Percentiles rank a stretch among this genome's conserved stretches.
These are phyloP conservation scores for Coemansia javaensis DNA, from an alignment of 192 early-diverging fungal genomes.

Conservation along the genomic window DNA sequence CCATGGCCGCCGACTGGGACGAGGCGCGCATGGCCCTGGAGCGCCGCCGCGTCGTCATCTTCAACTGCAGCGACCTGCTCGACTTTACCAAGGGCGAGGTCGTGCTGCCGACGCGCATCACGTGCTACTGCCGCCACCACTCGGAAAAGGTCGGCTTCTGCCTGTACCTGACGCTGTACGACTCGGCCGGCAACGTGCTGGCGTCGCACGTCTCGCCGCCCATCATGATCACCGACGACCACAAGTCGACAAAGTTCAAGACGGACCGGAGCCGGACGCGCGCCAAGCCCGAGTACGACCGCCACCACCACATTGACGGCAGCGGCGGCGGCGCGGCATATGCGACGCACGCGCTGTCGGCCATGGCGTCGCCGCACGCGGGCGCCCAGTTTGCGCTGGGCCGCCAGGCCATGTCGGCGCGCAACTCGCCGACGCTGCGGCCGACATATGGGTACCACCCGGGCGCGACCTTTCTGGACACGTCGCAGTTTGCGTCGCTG, in stretches of 20 bases:
- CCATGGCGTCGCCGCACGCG: constrained; percentile 15
- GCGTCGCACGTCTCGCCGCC: constrained; percentile 82
- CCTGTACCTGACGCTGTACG: constrained; percentile 74
- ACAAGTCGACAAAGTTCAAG: constrained; percentile 80
- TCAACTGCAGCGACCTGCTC: constrained; percentile 81
- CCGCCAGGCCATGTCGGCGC: constrained; percentile 42
- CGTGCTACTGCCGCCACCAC: constrained; percentile 96
- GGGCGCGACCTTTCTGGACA: constrained; percentile 22
- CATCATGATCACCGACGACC: constrained; percentile 97
- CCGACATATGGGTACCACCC: constrained; percentile 19
- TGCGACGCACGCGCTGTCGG: constrained; percentile 41
- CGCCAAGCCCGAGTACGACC: constrained; percentile 53
- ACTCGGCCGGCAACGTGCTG: constrained; percentile 59
- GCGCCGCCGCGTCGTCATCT: constrained; percentile 75
- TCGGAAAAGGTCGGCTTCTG: constrained; percentile 91
- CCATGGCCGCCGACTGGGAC: constrained; percentile 58
- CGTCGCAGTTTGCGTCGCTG: constrained; percentile 49
- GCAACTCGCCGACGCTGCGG: constrained; percentile 43
- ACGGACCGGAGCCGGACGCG: constrained; percentile 48
- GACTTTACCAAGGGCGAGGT: constrained; percentile 87
- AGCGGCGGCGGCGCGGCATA: constrained; percentile 31
- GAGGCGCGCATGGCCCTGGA: constrained; percentile 68
- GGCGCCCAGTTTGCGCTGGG: not conserved
- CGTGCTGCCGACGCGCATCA: constrained; percentile 86
- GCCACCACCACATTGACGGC: constrained; percentile 14